Base-by-base conservation (phyloP, 2,329 filamentous ascomycete genomes). In the Fusarium falciforme region DNA sequence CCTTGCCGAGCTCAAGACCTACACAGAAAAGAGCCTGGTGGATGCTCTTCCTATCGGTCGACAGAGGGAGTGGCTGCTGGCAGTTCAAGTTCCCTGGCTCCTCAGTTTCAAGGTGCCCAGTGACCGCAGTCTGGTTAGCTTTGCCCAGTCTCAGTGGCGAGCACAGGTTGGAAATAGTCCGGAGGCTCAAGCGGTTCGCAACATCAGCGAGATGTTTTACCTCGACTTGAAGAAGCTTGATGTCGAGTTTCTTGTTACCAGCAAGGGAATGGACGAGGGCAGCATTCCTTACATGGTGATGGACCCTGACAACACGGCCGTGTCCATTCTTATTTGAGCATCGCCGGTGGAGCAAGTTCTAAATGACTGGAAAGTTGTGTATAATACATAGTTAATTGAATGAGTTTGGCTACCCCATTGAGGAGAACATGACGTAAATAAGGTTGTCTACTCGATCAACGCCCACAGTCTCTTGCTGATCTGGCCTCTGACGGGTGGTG, bases 31-130 rank as follows among this genome's bases (percentile, higher is more conserved):
- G 44, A 66, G 16, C 22, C 75, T 87, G 16, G 76, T 84, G 20
- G 75, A 76, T 4, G 80, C 85, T 1, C 79, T 88, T 4, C 86
- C 86, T 1, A 82, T 87, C 49, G 81, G 83, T 29, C 75, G 82
- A 2, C 79, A 82, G 36, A 76, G 82, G 3, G 80, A 87, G 69
- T 88, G 86, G 86, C 76, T 88, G 6, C 79, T 88, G 1, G 78
- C 84, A 1, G 81, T 83, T 1, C 85, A 87, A 54, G 72, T 88
- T 1, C 86, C 86, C 0, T 84, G 83, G 76, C 79, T 88, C 1
- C 80, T 87, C 10, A 86, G 83, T 67, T 85, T 83, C 78, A 80
- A 81, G 63, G 84, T 86, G 6, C 80, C 80, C 0, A 77, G 82
- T 20, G 81, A 85, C 22, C 77, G 84, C 60, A 86, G 81, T 40